A percentile compares a stretch with the other conserved stretches of the same genome.
phyloP scores from a whole-genome alignment of 2,329 filamentous ascomycete genomes.

The Scytalidium sp. region DNA sequence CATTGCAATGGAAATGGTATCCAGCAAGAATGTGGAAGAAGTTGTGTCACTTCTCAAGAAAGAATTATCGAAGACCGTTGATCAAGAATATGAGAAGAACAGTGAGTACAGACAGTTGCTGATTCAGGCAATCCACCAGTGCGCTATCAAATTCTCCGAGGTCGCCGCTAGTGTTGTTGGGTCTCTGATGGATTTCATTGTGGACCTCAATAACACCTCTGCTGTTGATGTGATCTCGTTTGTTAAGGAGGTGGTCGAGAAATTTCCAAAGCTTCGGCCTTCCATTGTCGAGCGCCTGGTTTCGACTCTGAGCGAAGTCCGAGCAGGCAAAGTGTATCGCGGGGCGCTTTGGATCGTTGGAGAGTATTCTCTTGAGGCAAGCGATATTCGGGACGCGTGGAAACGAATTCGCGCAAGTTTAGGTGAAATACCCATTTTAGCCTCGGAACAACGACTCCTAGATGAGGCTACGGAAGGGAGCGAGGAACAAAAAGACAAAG shows the following conservation, averaged over 20 bases:
- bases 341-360: conserved; percentile 97
- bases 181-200: conserved; percentile 97
- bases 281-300: conserved; percentile 88
- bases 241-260: conserved; percentile 98
- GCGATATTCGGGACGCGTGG: conserved; percentile 94
- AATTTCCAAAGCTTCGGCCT: conserved; percentile 85
- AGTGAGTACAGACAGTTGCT: conserved; percentile 90
- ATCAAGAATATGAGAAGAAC: conserved; percentile 99
- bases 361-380: conserved; percentile 92
- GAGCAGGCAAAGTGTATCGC: conserved; percentile 94
- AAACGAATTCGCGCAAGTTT: conserved; percentile 90
- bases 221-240: conserved; percentile 98
- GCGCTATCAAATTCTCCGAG: conserved; percentile 98
- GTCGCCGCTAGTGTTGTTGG: conserved; percentile 96
- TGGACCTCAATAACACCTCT: conserved; percentile 95
- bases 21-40: conserved; percentile 97
- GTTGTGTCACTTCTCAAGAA: conserved; percentile 96
- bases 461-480: conserved; percentile 75
- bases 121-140: conserved; percentile 96
- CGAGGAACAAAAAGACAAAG: conserved; percentile 56
- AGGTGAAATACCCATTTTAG: conserved; percentile 94
- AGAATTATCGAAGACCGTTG: conserved; percentile 93
- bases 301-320: conserved; percentile 85
- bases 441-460: conserved; percentile 87
- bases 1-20: conserved; percentile 95